Percentiles rank a stretch among this genome's conserved stretches.
phyloP scores from a whole-genome alignment of 2,329 filamentous ascomycete species.

The Botryotinia convoluta region DNA sequence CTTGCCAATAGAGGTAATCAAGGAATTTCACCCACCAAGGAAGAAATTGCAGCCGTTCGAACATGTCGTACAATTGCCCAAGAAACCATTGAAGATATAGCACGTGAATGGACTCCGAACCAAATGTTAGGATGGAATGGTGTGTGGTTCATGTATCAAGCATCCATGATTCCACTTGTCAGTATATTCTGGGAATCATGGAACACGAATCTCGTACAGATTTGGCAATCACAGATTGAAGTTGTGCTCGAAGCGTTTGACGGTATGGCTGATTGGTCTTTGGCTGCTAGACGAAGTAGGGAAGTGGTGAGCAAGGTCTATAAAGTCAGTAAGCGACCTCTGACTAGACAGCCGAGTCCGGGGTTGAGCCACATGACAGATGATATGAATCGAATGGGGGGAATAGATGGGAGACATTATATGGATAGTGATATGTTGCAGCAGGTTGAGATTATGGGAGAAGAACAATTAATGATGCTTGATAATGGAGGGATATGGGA shows the following conservation, averaged over 20 bases:
- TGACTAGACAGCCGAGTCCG: slow-evolving; percentile 37
- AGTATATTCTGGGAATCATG: slow-evolving; percentile 66
- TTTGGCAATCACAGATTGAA: slow-evolving; percentile 57
- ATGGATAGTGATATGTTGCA: slow-evolving; percentile 40
- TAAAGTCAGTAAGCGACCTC: slow-evolving; percentile 47
- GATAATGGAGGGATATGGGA: slow-evolving; percentile 56
- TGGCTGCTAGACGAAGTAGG: slow-evolving; percentile 59
- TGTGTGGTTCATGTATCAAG: slow-evolving; percentile 79
- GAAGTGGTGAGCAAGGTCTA: slow-evolving; percentile 64
- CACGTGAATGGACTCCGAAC: slow-evolving; percentile 66
- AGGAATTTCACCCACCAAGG: slow-evolving; percentile 42
- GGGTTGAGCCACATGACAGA: slow-evolving; percentile 37
- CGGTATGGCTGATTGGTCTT: slow-evolving; percentile 62
- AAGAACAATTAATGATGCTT: slow-evolving; percentile 42
- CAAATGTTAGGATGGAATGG: slow-evolving; percentile 80
- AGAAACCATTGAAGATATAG: slow-evolving; percentile 70
- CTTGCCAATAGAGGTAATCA: slow-evolving; percentile 45
- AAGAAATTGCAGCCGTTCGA: slow-evolving; percentile 66
- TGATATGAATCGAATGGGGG: slow-evolving; percentile 12
- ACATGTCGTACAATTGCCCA: slow-evolving; percentile 68
- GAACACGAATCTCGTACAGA: slow-evolving; percentile 35
- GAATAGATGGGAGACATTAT: slow-evolving; percentile 22
- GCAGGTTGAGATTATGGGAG: slow-evolving; percentile 47
- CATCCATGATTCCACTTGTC: slow-evolving; percentile 74
- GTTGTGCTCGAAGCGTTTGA: slow-evolving; percentile 59